Percentiles rank a stretch among this genome's conserved stretches.
These are phyloP conservation scores for Boletus rufocinnamomeus DNA, from an alignment of 768 basidiomycete genomes.

Conservation along the genomic window DNA sequence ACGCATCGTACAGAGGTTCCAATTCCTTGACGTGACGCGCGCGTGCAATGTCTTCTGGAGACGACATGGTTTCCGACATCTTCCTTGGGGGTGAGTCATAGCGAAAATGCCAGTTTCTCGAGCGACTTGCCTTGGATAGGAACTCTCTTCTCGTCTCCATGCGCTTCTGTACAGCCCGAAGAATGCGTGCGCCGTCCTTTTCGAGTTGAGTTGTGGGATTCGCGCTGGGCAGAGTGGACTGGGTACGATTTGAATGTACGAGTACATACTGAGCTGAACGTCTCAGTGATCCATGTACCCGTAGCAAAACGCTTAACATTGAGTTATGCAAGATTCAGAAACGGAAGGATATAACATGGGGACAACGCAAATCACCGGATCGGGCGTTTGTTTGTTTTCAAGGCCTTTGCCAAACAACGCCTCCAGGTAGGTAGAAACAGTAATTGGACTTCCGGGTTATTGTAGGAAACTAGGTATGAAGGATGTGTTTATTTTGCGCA, in stretches of 20 bases:
- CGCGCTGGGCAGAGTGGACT: slow-evolving; percentile 13
- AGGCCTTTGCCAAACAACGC: slow-evolving; percentile 22
- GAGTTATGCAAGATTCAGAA: slow-evolving; percentile 1
- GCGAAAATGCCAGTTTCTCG: neutral
- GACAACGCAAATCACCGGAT: neutral
- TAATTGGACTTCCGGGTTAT: too few species aligned
- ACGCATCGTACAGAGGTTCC: slow-evolving; percentile 66
- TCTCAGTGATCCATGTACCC: slow-evolving; percentile 18
- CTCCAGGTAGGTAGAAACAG: too few species aligned
- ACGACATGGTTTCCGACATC: slow-evolving; percentile 56
- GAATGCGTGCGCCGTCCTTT: slow-evolving; percentile 50
- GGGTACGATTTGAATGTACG: slow-evolving; percentile 10
- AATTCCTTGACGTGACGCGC: slow-evolving; percentile 68
- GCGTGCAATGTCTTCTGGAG: slow-evolving; percentile 55
- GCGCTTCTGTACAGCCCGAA: slow-evolving; percentile 55
- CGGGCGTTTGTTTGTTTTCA: slow-evolving; percentile 14
- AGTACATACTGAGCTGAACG: slow-evolving; percentile 14
- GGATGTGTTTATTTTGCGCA: too few species aligned
- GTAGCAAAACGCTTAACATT: slow-evolving; percentile 15
- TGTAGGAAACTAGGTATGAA: too few species aligned
- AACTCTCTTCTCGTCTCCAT: slow-evolving; percentile 51
- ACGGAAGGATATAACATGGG: neutral
- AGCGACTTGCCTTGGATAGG: slow-evolving; percentile 43
- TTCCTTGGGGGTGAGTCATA: slow-evolving; percentile 21
- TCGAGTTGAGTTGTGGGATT: slow-evolving; percentile 33